Evolutionary conservation across 306 rosid species (phyloP).

Genomic region (Cucumis sativus): DNA sequence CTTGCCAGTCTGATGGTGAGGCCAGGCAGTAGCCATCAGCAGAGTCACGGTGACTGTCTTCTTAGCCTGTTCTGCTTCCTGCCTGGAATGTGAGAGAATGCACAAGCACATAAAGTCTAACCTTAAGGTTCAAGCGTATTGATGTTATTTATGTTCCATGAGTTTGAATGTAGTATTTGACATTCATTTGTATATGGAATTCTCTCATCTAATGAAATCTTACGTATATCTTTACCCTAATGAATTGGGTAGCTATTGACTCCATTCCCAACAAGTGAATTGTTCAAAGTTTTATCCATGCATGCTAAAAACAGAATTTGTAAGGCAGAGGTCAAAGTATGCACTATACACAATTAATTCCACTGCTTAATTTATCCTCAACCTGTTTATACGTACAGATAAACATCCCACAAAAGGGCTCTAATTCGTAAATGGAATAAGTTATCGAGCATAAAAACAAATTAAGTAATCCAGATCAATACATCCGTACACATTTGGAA

Average conservation of each 20-base stretch:
- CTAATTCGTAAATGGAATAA: neutral
- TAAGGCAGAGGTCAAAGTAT: neutral
- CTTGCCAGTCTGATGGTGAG: neutral
- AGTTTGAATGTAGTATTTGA: neutral
- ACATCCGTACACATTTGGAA: constrained; percentile 1
- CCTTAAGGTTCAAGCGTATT: neutral
- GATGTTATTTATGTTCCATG: neutral
- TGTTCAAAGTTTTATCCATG: neutral
- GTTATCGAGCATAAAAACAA: neutral
- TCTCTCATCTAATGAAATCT: neutral
- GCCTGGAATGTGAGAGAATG: neutral
- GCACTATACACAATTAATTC: constrained; percentile 1
- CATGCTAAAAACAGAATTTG: neutral
- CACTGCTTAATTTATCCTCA: neutral
- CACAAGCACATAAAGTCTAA: neutral
- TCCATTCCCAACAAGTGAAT: neutral
- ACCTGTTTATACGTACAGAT: neutral
- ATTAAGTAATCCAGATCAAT: neutral
- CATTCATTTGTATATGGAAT: neutral
- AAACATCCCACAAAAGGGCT: neutral
- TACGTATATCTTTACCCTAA: neutral
- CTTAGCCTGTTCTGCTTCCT: neutral
- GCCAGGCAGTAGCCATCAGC: neutral
- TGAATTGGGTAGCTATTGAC: neutral
- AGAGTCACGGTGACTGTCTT: neutral